Evolutionary conservation across 2,329 filamentous ascomycete genomes (phyloP), one percentile per base, ranked within the genome.

Genomic region (Xylaria sp.): DNA sequence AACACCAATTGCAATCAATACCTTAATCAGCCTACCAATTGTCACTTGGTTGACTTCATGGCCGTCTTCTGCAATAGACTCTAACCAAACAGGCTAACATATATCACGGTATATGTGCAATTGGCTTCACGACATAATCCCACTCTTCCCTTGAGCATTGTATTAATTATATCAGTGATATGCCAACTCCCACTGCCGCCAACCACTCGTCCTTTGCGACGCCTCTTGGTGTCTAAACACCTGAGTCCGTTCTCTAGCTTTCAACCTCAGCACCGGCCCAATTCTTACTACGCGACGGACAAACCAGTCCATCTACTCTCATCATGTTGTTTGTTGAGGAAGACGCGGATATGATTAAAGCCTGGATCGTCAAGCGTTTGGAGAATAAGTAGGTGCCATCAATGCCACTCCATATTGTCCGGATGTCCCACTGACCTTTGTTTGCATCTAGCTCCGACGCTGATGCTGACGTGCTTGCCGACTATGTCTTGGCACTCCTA

Each of bases 401-500:
- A 22, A 33, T 61, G 49, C 42, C 22, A 56, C 20, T 27, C 20
- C 36, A 11, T 39, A 22, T 4, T 22, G 38, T 22, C 29, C 13
- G 15, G 39, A 56, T 55, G 5, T 59, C 44, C 69, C 10, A 68
- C 61, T 68, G 27, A 66, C 64, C 49, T 51, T n/a, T 57, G 22
- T 36, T 60, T 29, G 55, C 65, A n/a, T 54, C 31, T 69, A 93
- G 91, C 60, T 92, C 91, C 31, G 92, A 94, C 74, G 92, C 91
- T 57, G 92, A 96, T 76, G 87, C 90, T 36, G 92, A 94, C 74
- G 91, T 95, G 5, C 88, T 96, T 2, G 92, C 92, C 53, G 92
- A 96, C 73, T 96, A 94, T 76, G 90, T 95, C n/a, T 84, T 94
- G 68, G 92, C 91, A 6, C 85, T 96, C 22, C 81, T 95, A 51